Conservation (phyloP, 2,329 filamentous ascomycete species). For the Xylariaceae sp. region DNA sequence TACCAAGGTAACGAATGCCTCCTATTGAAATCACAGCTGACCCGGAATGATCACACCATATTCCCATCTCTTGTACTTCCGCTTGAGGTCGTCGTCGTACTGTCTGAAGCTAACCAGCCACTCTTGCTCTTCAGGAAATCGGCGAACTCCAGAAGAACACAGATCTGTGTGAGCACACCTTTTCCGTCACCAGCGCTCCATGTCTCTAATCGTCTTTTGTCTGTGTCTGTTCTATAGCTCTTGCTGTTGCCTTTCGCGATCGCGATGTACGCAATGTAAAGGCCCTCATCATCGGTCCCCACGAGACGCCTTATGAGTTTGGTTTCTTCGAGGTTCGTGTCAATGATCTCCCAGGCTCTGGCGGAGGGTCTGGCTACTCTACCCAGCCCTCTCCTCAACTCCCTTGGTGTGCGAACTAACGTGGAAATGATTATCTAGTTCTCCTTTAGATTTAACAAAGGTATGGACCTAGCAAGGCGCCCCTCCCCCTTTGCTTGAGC, state of each 20-base stretch:
- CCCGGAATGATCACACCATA: background rate
- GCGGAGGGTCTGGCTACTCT: background rate
- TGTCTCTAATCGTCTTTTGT: constrained; percentile 20
- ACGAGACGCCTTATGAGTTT: constrained; percentile 93
- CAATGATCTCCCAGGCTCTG: background rate
- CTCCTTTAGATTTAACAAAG: constrained; percentile 67
- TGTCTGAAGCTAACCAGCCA: background rate
- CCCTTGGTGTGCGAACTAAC: constrained; percentile 27
- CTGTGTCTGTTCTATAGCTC: constrained; percentile 45
- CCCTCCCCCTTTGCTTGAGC: constrained; percentile 1
- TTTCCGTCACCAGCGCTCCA: background rate
- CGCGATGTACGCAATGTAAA: constrained; percentile 82
- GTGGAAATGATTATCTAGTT: constrained; percentile 50
- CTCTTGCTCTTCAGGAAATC: constrained; percentile 58
- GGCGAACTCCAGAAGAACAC: constrained; percentile 75
- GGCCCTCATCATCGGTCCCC: constrained; percentile 84
- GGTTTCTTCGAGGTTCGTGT: constrained; percentile 84
- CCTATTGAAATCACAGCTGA: background rate
- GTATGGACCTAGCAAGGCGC: constrained; percentile 37
- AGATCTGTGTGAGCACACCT: constrained; percentile 65
- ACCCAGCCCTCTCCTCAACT: background rate
- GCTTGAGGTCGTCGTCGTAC: background rate
- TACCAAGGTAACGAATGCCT: constrained; percentile 48
- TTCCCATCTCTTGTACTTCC: constrained; percentile 10
- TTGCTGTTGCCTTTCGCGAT: constrained; percentile 83